Conservation (phyloP, 805 yeast genomes). For the Barnettozyma salicaria region DNA sequence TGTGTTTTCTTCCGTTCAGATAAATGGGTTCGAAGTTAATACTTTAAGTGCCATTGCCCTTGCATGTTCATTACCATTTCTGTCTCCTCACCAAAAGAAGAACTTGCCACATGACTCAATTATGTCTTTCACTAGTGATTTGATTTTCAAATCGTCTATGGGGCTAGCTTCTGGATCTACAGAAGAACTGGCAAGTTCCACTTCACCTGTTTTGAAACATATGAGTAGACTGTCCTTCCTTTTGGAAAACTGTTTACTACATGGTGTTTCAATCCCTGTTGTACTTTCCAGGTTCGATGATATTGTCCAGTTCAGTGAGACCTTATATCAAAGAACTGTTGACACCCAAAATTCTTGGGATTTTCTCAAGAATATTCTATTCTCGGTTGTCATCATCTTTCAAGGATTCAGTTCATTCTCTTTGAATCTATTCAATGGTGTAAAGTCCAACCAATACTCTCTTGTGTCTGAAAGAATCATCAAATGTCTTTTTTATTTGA, state of each 20-base stretch:
- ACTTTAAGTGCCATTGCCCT: constrained; percentile 12
- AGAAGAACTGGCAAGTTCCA: constrained; percentile 4
- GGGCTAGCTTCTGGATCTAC: constrained; percentile 13
- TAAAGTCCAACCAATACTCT: constrained; percentile 14
- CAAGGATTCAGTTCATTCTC: constrained; percentile 43
- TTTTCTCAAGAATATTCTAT: constrained; percentile 36
- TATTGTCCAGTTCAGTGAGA: constrained; percentile 13
- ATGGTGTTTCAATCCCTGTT: constrained; percentile 17
- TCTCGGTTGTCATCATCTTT: constrained; percentile 43
- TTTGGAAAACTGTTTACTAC: constrained; percentile 32
- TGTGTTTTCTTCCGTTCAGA: constrained; percentile 6
- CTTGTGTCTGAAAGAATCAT: constrained; percentile 30
- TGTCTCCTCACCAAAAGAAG: constrained; percentile 13
- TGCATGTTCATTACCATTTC: constrained; percentile 21
- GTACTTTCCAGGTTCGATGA: constrained; percentile 14
- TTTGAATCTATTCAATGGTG: constrained; percentile 24
- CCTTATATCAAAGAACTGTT: constrained; percentile 7
- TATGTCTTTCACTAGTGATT: constrained; percentile 13
- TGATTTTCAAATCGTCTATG: constrained; percentile 20
- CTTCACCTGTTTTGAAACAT: constrained; percentile 41
- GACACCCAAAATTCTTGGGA: constrained; percentile 29
- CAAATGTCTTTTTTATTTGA: constrained; percentile 36
- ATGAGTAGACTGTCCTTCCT: constrained; percentile 44
- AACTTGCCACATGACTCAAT: constrained; percentile 20
- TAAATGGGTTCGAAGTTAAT: constrained; percentile 22